Evolutionary conservation across 805 yeast genomes (phyloP), one percentile per base, ranked within the genome.

Genomic region (Kodamaea laetipori): DNA sequence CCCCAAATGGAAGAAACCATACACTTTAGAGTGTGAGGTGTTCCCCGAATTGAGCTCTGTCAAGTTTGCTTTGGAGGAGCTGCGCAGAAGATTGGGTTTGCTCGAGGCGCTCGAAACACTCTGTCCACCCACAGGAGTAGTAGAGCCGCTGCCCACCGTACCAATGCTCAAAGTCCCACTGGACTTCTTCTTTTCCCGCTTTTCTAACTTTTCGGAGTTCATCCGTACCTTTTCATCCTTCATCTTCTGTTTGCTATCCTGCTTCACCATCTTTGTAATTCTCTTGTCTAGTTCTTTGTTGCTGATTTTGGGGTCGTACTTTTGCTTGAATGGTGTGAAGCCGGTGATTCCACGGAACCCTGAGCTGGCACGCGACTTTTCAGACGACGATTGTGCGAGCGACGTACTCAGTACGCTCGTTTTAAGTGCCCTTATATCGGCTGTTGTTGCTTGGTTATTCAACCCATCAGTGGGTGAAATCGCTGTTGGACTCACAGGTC

Each of bases 271-370:
- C 37, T 61, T 64, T n/a, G 65, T 55, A 16, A 66, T 61, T 25
- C 62, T 50, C 48, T 55, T 61, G 48, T 67, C 72, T 8, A 66
- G 38, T 28, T 65, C 68, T 32, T 55, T 53, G 48, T 58, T 63
- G 30, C 46, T 46, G 26, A 51, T 35, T 23, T 53, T 52, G 4
- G 57, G 44, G 9, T 58, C 64, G 15, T 30, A 15, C 25, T 45
- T 49, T 6, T 53, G 60, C 40, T 57, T 66, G 49, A 67, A 64
- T 4, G 72, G 65, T 0, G 66, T 57, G 17, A 67, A 51, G 4
- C 59, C 56, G 8, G 55, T 44, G 4, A 64, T 50, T 5, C 59
- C 55, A 4, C 64, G 50, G 37, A 64, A 55, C 28, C 62, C 52
- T 13, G 59, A 37, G 37, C 49, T 53, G 7, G 54, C 43, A 19